Evolutionary conservation across 345 rosid species (phyloP).

Genomic region (Aurinia saxatilis): DNA sequence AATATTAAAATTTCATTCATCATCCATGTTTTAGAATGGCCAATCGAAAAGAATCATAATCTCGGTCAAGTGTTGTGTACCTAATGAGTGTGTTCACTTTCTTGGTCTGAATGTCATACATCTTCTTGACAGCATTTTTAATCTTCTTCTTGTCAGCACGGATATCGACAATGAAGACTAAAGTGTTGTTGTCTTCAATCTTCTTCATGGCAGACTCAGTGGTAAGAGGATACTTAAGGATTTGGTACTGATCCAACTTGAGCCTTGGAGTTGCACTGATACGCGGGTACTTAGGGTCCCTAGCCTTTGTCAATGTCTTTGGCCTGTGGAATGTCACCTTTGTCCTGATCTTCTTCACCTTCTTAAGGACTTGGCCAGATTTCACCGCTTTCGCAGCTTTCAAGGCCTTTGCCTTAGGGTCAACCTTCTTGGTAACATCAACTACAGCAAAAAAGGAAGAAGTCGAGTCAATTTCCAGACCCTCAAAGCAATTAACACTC

Average conservation of each 20-base stretch:
- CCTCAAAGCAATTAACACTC: neutral
- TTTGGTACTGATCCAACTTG: constrained; percentile 39
- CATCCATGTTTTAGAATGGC: neutral
- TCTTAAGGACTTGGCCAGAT: constrained; percentile 46
- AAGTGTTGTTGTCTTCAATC: constrained; percentile 60
- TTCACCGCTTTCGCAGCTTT: constrained; percentile 60
- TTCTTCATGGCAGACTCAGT: constrained; percentile 69
- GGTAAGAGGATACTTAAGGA: constrained; percentile 54
- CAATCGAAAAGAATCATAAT: too few species aligned
- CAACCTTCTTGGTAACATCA: constrained; percentile 38
- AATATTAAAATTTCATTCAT: neutral
- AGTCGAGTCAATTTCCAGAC: neutral
- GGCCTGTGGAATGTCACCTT: constrained; percentile 35
- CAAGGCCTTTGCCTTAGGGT: constrained; percentile 50
- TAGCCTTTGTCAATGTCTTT: constrained; percentile 26
- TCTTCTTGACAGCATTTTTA: constrained; percentile 56
- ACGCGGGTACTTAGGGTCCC: constrained; percentile 20
- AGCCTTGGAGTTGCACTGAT: constrained; percentile 29
- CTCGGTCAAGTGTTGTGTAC: constrained; percentile 16
- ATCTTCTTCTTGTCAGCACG: constrained; percentile 68
- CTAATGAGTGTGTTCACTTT: constrained; percentile 65
- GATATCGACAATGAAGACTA: constrained; percentile 53
- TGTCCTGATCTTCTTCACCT: constrained; percentile 21
- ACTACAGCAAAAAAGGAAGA: constrained; percentile 3
- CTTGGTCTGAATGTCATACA: constrained; percentile 58